A percentile compares a stretch with the other conserved stretches of the same genome.
phyloP scores from a whole-genome alignment of 176 grass and related monocot genomes.

The Elaeis guineensis region DNA sequence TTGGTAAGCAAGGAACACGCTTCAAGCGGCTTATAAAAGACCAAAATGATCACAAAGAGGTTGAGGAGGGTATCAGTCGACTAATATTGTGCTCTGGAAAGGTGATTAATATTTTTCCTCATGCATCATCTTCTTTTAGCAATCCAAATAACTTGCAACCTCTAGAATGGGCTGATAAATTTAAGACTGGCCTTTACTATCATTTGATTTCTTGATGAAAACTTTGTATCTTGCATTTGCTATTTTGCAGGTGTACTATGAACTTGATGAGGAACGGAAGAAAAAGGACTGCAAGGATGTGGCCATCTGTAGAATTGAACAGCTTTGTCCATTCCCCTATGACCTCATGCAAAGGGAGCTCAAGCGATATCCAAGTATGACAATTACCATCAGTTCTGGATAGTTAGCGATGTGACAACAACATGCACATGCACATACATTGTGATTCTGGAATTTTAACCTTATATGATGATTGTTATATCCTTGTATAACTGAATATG shows the following conservation, averaged over 20 bases:
- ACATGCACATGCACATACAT: too few relatives aligned
- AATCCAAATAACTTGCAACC: background rate
- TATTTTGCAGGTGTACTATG: conserved; percentile 77
- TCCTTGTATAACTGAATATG: too few relatives aligned
- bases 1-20: conserved; percentile 88
- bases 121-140: background rate
- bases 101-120: conserved; percentile 26
- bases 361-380: conserved; percentile 89
- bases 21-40: conserved; percentile 97
- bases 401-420: too few relatives aligned
- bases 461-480: too few relatives aligned
- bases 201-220: too few relatives aligned
- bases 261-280: conserved; percentile 78
- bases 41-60: conserved; percentile 57
- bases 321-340: conserved; percentile 78
- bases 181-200: too few relatives aligned
- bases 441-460: too few relatives aligned
- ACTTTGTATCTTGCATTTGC: background rate
- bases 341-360: conserved; percentile 93
- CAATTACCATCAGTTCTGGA: background rate
- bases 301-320: conserved; percentile 90
- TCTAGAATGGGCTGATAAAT: too few relatives aligned
- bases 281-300: conserved; percentile 53
- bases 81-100: conserved; percentile 93
- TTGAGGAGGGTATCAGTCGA: conserved; percentile 73